These are phyloP conservation scores for Graphilbum fragrans DNA, from an alignment of 2,329 filamentous ascomycete species.

Conservation along the genomic window DNA sequence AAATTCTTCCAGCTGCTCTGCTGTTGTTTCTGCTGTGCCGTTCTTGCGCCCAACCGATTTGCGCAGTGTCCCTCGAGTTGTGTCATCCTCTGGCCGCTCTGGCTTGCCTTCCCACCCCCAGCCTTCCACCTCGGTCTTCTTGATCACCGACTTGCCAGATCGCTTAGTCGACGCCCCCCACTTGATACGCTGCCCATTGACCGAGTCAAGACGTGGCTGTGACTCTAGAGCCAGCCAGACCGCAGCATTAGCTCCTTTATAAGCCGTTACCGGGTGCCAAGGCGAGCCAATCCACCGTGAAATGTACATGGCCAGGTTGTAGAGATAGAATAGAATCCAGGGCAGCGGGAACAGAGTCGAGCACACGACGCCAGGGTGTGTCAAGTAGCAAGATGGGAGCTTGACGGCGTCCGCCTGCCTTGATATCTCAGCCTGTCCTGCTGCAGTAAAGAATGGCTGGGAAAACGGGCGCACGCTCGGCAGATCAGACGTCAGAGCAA, in stretches of 20 bases:
- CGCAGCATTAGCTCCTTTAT: conserved; percentile 63
- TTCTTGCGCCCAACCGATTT: conserved; percentile 46
- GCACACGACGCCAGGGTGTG: conserved; percentile 77
- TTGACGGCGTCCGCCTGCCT: conserved; percentile 11
- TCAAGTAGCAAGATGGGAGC: conserved; percentile 57
- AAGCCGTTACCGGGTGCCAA: conserved; percentile 73
- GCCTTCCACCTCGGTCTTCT: conserved; percentile 71
- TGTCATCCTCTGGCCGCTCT: conserved; percentile 31
- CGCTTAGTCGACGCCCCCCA: conserved; percentile 69
- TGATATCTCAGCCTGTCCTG: conserved; percentile 1
- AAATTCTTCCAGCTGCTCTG: conserved; percentile 48
- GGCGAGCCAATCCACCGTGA: conserved; percentile 70
- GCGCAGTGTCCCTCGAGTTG: conserved; percentile 32
- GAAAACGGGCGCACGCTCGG: conserved; percentile 49
- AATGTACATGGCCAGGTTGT: conserved; percentile 56
- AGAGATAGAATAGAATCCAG: conserved; percentile 55
- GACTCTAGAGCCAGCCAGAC: conserved; percentile 67
- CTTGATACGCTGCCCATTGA: conserved; percentile 49
- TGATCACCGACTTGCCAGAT: conserved; percentile 44
- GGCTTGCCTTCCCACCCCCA: conserved; percentile 60
- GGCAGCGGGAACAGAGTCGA: conserved; percentile 71
- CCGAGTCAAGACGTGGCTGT: conserved; percentile 46
- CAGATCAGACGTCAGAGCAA: conserved; percentile 61
- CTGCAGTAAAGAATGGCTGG: conserved; percentile 35
- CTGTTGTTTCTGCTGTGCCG: conserved; percentile 44